phyloP scores from a whole-genome alignment of 2,329 filamentous ascomycete species.

The Sphaerulina musiva region DNA sequence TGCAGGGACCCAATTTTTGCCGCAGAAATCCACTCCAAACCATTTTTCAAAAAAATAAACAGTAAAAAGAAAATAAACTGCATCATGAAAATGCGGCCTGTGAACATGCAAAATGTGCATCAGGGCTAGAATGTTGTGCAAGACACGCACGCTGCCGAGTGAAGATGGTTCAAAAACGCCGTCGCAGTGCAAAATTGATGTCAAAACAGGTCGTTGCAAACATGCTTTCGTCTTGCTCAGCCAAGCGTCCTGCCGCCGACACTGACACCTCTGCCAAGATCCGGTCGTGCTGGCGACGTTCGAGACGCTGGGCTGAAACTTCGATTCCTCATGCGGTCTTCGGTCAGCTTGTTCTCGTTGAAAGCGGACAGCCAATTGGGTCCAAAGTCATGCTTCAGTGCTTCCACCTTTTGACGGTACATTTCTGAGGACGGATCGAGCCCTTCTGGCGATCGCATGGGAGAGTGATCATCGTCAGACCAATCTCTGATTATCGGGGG shows the following conservation, averaged over 20 bases:
- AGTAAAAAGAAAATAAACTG: no score
- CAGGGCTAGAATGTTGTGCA: background rate
- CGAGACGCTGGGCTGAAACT: constrained; percentile 28
- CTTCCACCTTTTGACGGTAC: constrained; percentile 83
- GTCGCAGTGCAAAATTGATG: background rate
- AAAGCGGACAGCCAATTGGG: constrained; percentile 81
- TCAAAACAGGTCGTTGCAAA: background rate
- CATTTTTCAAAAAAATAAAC: no score
- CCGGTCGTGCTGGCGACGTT: constrained; percentile 22
- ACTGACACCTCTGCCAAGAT: constrained; percentile 27
- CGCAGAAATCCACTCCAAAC: background rate
- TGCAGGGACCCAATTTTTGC: background rate
- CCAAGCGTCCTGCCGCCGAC: constrained; percentile 32
- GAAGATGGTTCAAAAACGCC: constrained; percentile 7
- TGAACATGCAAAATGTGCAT: background rate
- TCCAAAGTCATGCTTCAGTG: constrained; percentile 75
- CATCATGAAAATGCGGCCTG: background rate
- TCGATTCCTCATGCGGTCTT: constrained; percentile 15
- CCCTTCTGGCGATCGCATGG: constrained; percentile 25
- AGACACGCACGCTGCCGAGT: background rate
- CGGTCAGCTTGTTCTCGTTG: constrained; percentile 62
- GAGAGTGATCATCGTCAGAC: constrained; percentile 30
- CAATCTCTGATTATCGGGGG: constrained; percentile 25
- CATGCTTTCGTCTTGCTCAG: constrained; percentile 16
- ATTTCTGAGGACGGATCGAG: constrained; percentile 28